Conservation (phyloP, 805 yeast species). For the Candida yuanshanica region DNA sequence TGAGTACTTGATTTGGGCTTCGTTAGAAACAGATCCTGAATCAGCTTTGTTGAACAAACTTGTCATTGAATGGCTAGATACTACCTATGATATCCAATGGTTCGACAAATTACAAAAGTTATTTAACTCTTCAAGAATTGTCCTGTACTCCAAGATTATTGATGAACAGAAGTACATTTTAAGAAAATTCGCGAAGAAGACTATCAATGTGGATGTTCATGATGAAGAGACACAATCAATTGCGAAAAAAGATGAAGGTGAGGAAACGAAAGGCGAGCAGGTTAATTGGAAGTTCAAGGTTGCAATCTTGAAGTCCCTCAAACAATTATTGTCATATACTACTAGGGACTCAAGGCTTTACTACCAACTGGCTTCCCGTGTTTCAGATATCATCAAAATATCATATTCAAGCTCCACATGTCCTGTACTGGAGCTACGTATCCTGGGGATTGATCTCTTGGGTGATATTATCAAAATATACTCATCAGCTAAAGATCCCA, state of each 20-base stretch:
- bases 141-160: conserved; percentile 35
- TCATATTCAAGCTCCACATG: conserved; percentile 82
- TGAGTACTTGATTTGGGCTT: conserved; percentile 57
- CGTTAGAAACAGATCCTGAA: conserved; percentile 39
- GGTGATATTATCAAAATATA: conserved; percentile 56
- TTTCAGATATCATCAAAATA: conserved; percentile 65
- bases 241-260: conserved; percentile 22
- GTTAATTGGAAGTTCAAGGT: conserved; percentile 52
- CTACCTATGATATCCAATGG: conserved; percentile 49
- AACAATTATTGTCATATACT: conserved; percentile 37
- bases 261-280: conserved; percentile 38
- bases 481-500: conserved; percentile 62
- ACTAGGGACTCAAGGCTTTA: conserved; percentile 33
- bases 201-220: conserved; percentile 30
- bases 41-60: conserved; percentile 40
- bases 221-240: conserved; percentile 45
- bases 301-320: conserved; percentile 39
- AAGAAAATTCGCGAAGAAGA: conserved; percentile 29
- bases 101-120: conserved; percentile 47
- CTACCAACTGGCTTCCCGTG: conserved; percentile 35
- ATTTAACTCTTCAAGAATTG: conserved; percentile 39
- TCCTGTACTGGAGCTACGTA: conserved; percentile 50
- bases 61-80: conserved; percentile 56
- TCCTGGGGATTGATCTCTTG: conserved; percentile 61
- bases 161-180: conserved; percentile 37